Evolutionary conservation across 805 yeast species (phyloP), one percentile per base, ranked within the genome.

Genomic region (Saccharomycopsis vini): DNA sequence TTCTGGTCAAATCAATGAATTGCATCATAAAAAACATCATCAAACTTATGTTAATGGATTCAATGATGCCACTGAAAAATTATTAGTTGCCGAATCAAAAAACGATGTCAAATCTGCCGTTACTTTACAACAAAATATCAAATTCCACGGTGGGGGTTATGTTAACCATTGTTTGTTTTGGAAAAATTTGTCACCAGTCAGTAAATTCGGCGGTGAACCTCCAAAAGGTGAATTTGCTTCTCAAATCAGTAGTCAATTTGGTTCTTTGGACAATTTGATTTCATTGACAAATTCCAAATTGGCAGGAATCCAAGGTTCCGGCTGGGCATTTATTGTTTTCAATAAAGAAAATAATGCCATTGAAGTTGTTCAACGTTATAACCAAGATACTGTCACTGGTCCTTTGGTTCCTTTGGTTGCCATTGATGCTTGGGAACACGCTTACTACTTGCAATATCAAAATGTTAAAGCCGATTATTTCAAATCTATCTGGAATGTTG

Each of bases 361-460:
- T 54, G 94, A 84, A 52, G 81, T 87, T 44, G 81, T 85, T 44
- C 83, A 84, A 62, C 82, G 85, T 54, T 69, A 77, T 54, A 87
- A 87, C 72, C 96, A 87, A 67, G 95, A 87, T 65, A 83, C 92
- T 15, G 87, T 83, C 33, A 68, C 78, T 39, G 84, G 85, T 39
- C 55, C 53, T 28, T 71, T 76, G 61, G 68, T 74, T 38, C 95
- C 95, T 36, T 66, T 88, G 56, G 73, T 88, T 45, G 95, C 95
- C 43, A 83, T 87, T 60, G 96, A 87, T 57, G 95, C 95, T 49
- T 87, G 96, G 96, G 96, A 87, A 67, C 96, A 87, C 60, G 95
- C 96, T 44, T 87, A 87, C 73, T 87, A 87, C 73, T 72, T 88
- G 65, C 95, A 87, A 66, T 87, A 87, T 72, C 81, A 84, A 69